Base-by-base conservation (phyloP, 805 yeast genomes). In the Wickerhamiella sergipiensis region DNA sequence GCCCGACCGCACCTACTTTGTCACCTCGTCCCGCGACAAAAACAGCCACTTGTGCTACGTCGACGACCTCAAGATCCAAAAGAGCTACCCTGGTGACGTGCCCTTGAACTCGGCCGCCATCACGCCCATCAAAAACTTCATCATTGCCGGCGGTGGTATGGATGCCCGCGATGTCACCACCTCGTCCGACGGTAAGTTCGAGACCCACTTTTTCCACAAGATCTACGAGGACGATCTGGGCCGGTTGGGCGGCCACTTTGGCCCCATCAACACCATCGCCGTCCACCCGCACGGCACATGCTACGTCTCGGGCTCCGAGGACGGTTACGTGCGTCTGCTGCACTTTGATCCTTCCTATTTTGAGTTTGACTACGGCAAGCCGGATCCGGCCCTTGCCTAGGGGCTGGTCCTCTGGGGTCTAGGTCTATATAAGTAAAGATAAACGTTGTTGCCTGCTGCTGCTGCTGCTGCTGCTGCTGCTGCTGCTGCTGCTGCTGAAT, bases 151-250 rank as follows among this genome's bases (percentile, higher is more conserved):
- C 50, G 99, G 99, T 72, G 99, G 99, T 80, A 97, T 92, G 74
- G 97, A 88, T 62, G 97, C 98, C 42, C 81, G 88, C 69, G 95
- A 89, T 67, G 99, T 92, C 64, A 92, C 99, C 43, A 92, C 97
- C n/a, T 88, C 97, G 24, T 78, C 92, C 43, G 95, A 90, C 69
- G 98, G 98, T 73, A 86, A 86, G 65, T 92, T 92, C 68, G 97
- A 92, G 73, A 92, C 97, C 38, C 80, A 95, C 71, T 85, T 92
- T 67, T 87, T 81, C 71, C 97, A 92, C 71, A 92, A 90, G 72
- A 78, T 92, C 48, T 92, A 89, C 68, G 83, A 83, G 68, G 97
- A 90, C 65, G 97, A 90, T 69, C 81, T 92, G 58, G 98, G 97
- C 59, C 83, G 96, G 71, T 90, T 92, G 48, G 86, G 85, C 71